These are phyloP conservation scores for Lasiosphaeria ovina DNA, from an alignment of 495 filamentous ascomycete genomes.

Conservation along the genomic window DNA sequence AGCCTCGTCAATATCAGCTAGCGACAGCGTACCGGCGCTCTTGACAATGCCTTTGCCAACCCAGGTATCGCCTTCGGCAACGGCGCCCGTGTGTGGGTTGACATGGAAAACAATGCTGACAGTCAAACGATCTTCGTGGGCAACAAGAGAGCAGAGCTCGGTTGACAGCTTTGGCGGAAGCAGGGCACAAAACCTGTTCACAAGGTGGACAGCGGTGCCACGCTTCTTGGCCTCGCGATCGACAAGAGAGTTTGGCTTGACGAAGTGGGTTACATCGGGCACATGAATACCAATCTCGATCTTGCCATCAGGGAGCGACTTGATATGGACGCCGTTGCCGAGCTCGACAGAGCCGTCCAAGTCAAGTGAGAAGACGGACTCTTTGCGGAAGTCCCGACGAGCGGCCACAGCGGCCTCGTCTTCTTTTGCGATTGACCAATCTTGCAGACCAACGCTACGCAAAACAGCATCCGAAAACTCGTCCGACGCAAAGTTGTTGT, in stretches of 20 bases:
- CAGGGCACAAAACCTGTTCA: slow-evolving; percentile 88
- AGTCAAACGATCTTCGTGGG: slow-evolving; percentile 83
- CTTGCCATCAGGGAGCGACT: slow-evolving; percentile 73
- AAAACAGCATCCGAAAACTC: slow-evolving; percentile 96
- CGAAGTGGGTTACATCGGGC: slow-evolving; percentile 92
- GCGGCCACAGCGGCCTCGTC: slow-evolving; percentile 68
- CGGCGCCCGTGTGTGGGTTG: slow-evolving; percentile 69
- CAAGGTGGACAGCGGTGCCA: slow-evolving; percentile 89
- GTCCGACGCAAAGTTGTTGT: slow-evolving; percentile 98
- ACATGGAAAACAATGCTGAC: slow-evolving; percentile 91
- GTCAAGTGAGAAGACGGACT: slow-evolving; percentile 90
- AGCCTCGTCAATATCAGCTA: slow-evolving; percentile 79
- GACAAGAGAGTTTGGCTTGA: slow-evolving; percentile 92
- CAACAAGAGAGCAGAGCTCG: slow-evolving; percentile 83
- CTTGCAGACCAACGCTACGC: slow-evolving; percentile 85
- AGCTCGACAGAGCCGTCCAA: slow-evolving; percentile 79
- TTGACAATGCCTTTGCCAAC: slow-evolving; percentile 92
- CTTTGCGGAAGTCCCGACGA: slow-evolving; percentile 86
- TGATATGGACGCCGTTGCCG: slow-evolving; percentile 89
- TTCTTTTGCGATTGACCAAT: slow-evolving; percentile 84
- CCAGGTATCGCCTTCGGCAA: slow-evolving; percentile 83
- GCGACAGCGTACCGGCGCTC: slow-evolving; percentile 79
- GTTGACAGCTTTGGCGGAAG: slow-evolving; percentile 79
- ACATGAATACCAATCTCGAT: slow-evolving; percentile 96
- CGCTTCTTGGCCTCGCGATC: slow-evolving; percentile 98